Evolutionary conservation across 1,139 yeast species (phyloP), one percentile per base, ranked within the genome.

Genomic region (Taiozyma sp.): DNA sequence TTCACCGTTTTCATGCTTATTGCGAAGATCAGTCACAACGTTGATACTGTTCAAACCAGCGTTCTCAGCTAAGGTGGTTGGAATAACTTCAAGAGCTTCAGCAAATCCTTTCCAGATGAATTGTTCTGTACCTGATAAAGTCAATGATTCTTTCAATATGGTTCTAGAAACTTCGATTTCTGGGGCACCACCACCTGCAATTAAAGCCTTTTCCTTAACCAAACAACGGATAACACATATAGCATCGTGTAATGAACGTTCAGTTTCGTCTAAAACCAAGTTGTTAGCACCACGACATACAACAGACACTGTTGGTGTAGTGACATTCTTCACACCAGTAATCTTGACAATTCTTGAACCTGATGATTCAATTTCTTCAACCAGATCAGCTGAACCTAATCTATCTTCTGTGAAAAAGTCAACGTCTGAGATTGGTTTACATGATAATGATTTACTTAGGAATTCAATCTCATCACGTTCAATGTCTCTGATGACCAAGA

Each of bases 161-260:
- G 83, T 81, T 63, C 96, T 83, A 7, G 98, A 85, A 16, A 92
- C 87, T 73, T 93, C 99, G 61, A 93, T 83, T 73, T 93, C 99
- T 46, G 99, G 97, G 7, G 99, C 98, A 61, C 99, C 99, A 59
- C 99, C 99, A 63, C 99, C 99, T 14, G 98, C 97, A 71, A 93
- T 90, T 65, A 93, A 76, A 2, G 97, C 98, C 67, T 83, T 87
- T 70, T 91, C 93, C 69, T 93, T 92, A 43, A 95, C 98, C 52
- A 93, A 76, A 74, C 99, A 93, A 69, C 98, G 84, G 52, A 95
- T 81, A 29, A 95, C 99, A 78, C 99, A 93, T 54, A 93, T 79
- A 1, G 99, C 98, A 70, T 93, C 99, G 66, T 93, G 99, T 60
- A 93, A 75, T 6, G 98, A 91, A 70, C 99, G 85, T 69, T 95